These are phyloP conservation scores for Malania oleifera DNA, from an alignment of 164 flowering plant species.

Conservation along the genomic window DNA sequence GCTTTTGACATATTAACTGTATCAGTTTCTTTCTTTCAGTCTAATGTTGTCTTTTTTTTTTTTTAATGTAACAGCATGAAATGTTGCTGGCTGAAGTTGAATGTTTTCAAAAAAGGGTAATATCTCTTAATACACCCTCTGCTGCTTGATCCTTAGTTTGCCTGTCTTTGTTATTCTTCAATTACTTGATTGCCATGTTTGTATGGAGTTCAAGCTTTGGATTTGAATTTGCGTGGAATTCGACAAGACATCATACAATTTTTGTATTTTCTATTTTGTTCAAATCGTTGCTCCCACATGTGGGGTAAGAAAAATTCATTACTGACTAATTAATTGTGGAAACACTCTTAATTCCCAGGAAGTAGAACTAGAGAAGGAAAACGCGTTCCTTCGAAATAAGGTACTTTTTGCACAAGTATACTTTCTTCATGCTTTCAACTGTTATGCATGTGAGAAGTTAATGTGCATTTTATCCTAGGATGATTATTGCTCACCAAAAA, in stretches of 20 bases:
- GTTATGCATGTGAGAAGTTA: too few relatives aligned
- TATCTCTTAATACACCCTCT: neutral
- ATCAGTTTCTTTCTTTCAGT: neutral
- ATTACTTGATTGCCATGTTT: neutral
- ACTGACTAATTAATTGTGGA: too few relatives aligned
- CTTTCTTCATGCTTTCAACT: too few relatives aligned
- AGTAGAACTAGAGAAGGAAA: constrained; percentile 58
- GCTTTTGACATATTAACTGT: neutral
- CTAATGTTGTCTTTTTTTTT: neutral
- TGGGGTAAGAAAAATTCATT: too few relatives aligned
- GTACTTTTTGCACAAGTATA: constrained; percentile 22
- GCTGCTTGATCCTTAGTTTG: too few relatives aligned
- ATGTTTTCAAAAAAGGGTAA: constrained; percentile 72
- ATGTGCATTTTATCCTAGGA: too few relatives aligned
- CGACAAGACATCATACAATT: neutral
- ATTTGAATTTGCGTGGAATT: too few relatives aligned
- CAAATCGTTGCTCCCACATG: too few relatives aligned
- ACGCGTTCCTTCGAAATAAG: constrained; percentile 53
- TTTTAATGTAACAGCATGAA: constrained; percentile 48
- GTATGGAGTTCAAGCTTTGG: too few relatives aligned
- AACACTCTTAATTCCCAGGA: constrained; percentile 28
- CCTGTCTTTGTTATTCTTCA: neutral
- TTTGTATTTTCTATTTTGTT: neutral
- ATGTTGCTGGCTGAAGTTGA: constrained; percentile 71
- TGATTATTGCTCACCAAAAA: too few relatives aligned